Base-by-base conservation (phyloP, 371 early-diverging fungal species). In the Zychaea mexicana region DNA sequence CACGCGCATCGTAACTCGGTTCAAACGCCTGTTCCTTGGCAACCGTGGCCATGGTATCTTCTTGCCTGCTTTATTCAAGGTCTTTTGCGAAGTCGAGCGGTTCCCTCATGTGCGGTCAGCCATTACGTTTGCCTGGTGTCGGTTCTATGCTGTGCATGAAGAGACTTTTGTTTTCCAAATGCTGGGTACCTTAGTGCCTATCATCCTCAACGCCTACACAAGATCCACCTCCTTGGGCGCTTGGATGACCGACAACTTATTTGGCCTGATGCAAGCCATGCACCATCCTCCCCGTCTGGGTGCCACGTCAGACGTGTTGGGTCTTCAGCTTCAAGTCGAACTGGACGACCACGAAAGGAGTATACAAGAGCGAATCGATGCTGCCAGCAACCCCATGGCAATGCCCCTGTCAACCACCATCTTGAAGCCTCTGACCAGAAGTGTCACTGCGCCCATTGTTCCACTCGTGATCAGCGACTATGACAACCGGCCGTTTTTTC, bases 131-230 rank as follows among this genome's bases (percentile, higher is more conserved):
- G 77, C 82, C 0, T 85, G 85, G 76, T 80, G 81, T 55, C 73
- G 85, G n/a, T 88, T 89, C 22, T 88, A 84, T 59, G 76, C 83
- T 21, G 73, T 88, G 1, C 90, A 89, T 47, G 84, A 85, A 68
- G 90, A 89, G 55, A 70, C 90, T 0, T 89, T 89, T 71, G 75
- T 89, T 1, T 86, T 89, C 52, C 90, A 89, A 64, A 83, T 92
- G 76, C 60, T 89, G 22, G 90, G 90, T 4, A 68, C 80, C 7
- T 65, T 89, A 12, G 83, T 85, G 1, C 90, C 90, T 2, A 27
- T 80, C 17, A 85, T 86, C 36, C 77, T 89, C 2, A 77, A 70
- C 9, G 80, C 73, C 0, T 75, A 73, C 57, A 47, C 54, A 15
- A 70, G 73, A 32, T 83, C 83, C 0, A 54, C 64, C 0, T 65